A percentile compares a stretch with the other conserved stretches of the same genome.
phyloP scores from a whole-genome alignment of 208 protist genomes.

The Leptomonas pyrrhocoris region DNA sequence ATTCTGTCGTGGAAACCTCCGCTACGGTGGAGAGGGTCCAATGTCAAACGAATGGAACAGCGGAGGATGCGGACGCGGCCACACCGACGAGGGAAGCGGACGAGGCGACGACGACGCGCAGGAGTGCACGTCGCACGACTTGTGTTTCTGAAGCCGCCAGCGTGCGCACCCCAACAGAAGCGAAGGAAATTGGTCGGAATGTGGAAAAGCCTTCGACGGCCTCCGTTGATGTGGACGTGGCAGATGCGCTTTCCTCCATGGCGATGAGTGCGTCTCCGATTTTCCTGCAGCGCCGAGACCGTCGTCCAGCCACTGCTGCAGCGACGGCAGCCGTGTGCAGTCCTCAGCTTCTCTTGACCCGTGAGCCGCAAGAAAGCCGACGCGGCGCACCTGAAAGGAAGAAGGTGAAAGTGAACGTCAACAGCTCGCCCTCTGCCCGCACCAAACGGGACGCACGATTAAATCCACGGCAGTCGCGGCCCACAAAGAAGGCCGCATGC shows the following conservation, averaged over 20 bases:
- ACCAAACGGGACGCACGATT: background rate
- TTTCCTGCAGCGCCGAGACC: background rate
- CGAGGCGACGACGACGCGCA: background rate
- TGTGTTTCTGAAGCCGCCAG: background rate
- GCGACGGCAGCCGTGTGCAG: background rate
- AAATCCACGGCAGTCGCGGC: background rate
- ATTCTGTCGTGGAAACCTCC: background rate
- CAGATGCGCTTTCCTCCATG: background rate
- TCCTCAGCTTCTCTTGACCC: no score
- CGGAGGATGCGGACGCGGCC: background rate
- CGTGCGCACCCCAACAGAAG: no score
- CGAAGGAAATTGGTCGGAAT: no score
- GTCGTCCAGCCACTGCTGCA: background rate
- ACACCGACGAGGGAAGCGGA: constrained; percentile 2
- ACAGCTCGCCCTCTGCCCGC: background rate
- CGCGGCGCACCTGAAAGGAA: background rate
- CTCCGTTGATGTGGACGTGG: background rate
- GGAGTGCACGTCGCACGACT: no score
- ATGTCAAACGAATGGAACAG: background rate
- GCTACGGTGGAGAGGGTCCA: background rate
- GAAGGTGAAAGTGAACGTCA: background rate
- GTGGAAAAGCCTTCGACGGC: no score
- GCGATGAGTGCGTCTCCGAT: background rate
- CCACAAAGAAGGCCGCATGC: background rate
- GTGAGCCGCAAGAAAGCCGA: no score